A percentile compares a stretch with the other conserved stretches of the same genome.
Evolutionary conservation across 139 green algal genomes (phyloP).

Genomic region (Asterochloris sp.): DNA sequence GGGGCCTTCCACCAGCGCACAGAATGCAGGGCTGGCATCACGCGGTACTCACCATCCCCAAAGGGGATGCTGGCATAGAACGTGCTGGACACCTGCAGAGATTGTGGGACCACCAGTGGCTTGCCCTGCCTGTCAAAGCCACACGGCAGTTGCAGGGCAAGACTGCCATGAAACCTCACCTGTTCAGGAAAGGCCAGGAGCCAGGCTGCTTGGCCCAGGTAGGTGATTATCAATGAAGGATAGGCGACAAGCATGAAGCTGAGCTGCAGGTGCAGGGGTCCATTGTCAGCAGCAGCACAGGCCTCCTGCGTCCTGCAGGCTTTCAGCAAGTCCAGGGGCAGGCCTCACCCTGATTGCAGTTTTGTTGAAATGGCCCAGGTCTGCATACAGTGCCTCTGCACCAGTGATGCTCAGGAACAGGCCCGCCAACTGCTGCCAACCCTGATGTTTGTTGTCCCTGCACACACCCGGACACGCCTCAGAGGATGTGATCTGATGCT

Average conservation of each 20-base stretch:
- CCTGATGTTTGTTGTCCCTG: not conserved
- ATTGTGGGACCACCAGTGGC: not conserved
- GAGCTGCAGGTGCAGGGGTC: slow-evolving; percentile 13
- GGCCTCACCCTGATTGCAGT: slow-evolving; percentile 27
- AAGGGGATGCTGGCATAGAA: slow-evolving; percentile 29
- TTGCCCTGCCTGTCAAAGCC: not conserved
- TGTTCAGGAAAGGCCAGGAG: slow-evolving; percentile 6
- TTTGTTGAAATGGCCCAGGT: slow-evolving; percentile 60
- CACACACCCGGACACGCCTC: not conserved
- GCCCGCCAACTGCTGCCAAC: not conserved
- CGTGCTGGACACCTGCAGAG: not conserved
- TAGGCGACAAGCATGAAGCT: slow-evolving; percentile 38
- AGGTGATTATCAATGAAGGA: slow-evolving; percentile 56
- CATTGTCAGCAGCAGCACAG: not conserved
- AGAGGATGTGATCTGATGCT: too few species aligned
- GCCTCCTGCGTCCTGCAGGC: too few species aligned
- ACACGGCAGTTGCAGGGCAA: not conserved
- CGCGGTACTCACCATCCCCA: slow-evolving; percentile 20
- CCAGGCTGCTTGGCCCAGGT: slow-evolving; percentile 55
- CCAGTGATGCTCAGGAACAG: slow-evolving; percentile 4
- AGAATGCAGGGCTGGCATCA: not conserved
- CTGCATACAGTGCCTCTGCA: slow-evolving; percentile 63
- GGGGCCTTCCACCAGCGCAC: not conserved
- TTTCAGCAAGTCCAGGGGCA: too few species aligned
- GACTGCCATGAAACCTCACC: not conserved